These are phyloP conservation scores for Pulveroboletus sp. DNA, from an alignment of 768 basidiomycete genomes.

Conservation along the genomic window DNA sequence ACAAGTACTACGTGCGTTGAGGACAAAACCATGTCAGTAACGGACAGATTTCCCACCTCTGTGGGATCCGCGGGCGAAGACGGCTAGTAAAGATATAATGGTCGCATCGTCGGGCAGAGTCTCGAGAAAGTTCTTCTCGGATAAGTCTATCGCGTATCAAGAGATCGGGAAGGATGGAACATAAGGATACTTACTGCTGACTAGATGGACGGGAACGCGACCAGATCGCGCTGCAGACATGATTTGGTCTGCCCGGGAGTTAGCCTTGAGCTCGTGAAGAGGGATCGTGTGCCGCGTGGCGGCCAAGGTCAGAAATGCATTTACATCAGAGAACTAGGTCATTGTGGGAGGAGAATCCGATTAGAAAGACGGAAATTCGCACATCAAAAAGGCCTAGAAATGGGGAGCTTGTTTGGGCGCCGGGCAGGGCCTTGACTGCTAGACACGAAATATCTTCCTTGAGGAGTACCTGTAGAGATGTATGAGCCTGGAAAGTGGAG, in stretches of 20 bases:
- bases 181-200: slow-evolving; percentile 57
- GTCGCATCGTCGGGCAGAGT: slow-evolving; percentile 58
- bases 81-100: slow-evolving; percentile 53
- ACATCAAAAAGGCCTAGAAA: slow-evolving; percentile 74
- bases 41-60: slow-evolving; percentile 44
- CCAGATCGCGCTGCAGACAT: slow-evolving; percentile 71
- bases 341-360: slow-evolving; percentile 5
- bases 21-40: neutral
- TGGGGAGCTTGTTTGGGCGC: slow-evolving; percentile 19
- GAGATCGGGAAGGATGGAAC: neutral
- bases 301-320: slow-evolving; percentile 81
- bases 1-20: slow-evolving; percentile 46
- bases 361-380: slow-evolving; percentile 19
- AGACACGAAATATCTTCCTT: slow-evolving; percentile 62
- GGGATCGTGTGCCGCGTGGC: slow-evolving; percentile 69
- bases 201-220: slow-evolving; percentile 66
- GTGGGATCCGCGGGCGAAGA: slow-evolving; percentile 70
- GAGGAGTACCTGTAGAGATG: slow-evolving; percentile 47
- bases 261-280: slow-evolving; percentile 54
- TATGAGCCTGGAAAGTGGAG: neutral
- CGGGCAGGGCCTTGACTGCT: slow-evolving; percentile 43
- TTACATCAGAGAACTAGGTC: slow-evolving; percentile 73
- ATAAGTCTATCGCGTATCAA: slow-evolving; percentile 51
- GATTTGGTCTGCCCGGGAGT: slow-evolving; percentile 61
- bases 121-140: slow-evolving; percentile 79